Conservation (phyloP, 495 filamentous ascomycete genomes). For the Lichenothelia convexa region DNA sequence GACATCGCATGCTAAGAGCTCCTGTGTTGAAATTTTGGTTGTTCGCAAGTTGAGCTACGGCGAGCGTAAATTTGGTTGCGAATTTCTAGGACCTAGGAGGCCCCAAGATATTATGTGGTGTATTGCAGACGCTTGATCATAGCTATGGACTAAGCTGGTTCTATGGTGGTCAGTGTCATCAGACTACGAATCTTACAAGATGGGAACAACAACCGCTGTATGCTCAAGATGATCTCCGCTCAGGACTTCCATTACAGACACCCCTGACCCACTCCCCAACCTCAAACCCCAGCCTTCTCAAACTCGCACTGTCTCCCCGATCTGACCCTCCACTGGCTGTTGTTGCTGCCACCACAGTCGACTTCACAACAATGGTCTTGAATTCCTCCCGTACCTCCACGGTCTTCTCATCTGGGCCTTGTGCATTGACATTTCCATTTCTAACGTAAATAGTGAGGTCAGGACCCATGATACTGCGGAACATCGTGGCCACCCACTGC, state of each 20-base stretch:
- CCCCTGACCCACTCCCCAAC: conserved; percentile 57
- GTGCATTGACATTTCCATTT: no score
- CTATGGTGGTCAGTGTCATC: no score
- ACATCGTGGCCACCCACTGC: conserved; percentile 95
- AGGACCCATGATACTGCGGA: conserved; percentile 70
- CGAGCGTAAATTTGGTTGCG: no score
- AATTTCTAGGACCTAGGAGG: no score
- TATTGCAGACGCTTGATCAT: no score
- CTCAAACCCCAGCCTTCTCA: conserved; percentile 63
- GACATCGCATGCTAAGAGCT: no score
- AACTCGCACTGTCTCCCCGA: conserved; percentile 49
- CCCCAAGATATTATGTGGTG: no score
- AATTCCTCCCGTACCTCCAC: conserved; percentile 37
- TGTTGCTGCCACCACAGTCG: conserved; percentile 22
- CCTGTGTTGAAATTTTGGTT: no score
- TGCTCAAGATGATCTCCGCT: not conserved
- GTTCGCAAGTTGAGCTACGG: no score
- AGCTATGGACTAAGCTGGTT: no score
- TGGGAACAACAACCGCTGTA: not conserved
- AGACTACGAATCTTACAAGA: not conserved
- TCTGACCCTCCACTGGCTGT: conserved; percentile 20
- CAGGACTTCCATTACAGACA: conserved; percentile 3
- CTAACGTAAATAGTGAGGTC: conserved; percentile 68
- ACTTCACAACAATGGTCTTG: conserved; percentile 39
- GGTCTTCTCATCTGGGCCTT: conserved; percentile 25